Conservation (phyloP, 192 early-diverging fungal genomes). For the Coemansia sp. region DNA sequence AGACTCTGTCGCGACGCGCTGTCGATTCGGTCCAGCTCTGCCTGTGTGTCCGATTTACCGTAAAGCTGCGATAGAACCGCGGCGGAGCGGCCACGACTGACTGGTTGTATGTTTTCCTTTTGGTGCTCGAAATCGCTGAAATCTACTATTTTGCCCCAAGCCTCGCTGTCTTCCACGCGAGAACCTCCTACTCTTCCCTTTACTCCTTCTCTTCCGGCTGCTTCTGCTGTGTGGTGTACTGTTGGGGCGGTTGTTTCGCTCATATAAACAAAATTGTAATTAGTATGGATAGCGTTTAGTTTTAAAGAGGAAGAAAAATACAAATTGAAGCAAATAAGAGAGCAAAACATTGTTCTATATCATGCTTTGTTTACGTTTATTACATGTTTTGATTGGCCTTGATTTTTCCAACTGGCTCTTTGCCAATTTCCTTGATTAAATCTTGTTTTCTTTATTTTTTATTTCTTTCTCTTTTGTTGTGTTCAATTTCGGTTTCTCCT, state of each 20-base stretch:
- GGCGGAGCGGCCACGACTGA: slow-evolving; percentile 68
- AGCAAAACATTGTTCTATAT: too few relatives aligned
- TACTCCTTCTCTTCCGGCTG: not conserved
- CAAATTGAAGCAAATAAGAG: too few relatives aligned
- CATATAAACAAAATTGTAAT: slow-evolving; percentile 12
- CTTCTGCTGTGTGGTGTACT: not conserved
- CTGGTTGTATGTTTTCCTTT: slow-evolving; percentile 79
- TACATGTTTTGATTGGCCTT: too few relatives aligned
- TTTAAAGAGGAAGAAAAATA: not conserved
- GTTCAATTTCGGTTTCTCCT: too few relatives aligned
- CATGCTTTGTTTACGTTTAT: too few relatives aligned
- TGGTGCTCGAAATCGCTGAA: slow-evolving; percentile 66
- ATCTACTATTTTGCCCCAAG: slow-evolving; percentile 23
- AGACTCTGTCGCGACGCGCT: slow-evolving; percentile 24
- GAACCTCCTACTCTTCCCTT: not conserved
- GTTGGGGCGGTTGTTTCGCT: not conserved
- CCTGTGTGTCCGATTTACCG: slow-evolving; percentile 12
- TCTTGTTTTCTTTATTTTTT: too few relatives aligned
- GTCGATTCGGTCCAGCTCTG: not conserved
- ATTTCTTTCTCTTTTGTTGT: too few relatives aligned
- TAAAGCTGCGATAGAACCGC: slow-evolving; percentile 44
- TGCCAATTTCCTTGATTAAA: too few relatives aligned
- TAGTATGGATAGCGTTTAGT: not conserved
- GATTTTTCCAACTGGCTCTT: too few relatives aligned
- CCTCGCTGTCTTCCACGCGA: not conserved